Conservation (phyloP, 176 grass and related monocot genomes). For the Ensete glaucum region DNA sequence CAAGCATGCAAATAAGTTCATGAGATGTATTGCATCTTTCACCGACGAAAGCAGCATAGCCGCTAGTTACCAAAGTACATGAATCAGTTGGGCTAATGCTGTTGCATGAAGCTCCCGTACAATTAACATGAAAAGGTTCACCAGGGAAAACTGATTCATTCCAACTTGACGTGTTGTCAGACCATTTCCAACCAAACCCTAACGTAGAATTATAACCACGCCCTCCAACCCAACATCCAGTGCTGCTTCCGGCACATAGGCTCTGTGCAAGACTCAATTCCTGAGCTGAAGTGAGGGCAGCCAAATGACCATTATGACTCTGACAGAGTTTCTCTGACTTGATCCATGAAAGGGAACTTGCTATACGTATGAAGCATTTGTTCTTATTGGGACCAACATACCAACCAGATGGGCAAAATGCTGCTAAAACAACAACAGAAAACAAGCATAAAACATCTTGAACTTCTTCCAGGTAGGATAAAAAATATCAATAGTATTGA, state of each 20-base stretch:
- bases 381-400: conserved; percentile 31
- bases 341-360: conserved; percentile 52
- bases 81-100: conserved; percentile 28
- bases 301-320: conserved; percentile 45
- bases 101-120: conserved; percentile 25
- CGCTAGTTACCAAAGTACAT: conserved; percentile 49
- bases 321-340: conserved; percentile 45
- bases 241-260: conserved; percentile 38
- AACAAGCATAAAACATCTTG: neutral
- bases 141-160: conserved; percentile 27
- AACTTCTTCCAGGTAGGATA: neutral
- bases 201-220: conserved; percentile 23
- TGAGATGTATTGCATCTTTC: conserved; percentile 65
- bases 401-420: conserved; percentile 52
- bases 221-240: conserved; percentile 77
- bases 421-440: conserved; percentile 28
- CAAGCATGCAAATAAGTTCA: conserved; percentile 67
- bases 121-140: conserved; percentile 5
- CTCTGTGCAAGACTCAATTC: conserved; percentile 51
- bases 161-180: conserved; percentile 38
- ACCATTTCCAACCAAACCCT: conserved; percentile 53
- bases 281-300: conserved; percentile 51
- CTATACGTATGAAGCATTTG: conserved; percentile 59
- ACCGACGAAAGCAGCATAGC: conserved; percentile 16
- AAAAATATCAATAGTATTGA: neutral